These are phyloP conservation scores for Pleurotus pulmonarius DNA, from an alignment of 768 basidiomycete species.

Conservation along the genomic window DNA sequence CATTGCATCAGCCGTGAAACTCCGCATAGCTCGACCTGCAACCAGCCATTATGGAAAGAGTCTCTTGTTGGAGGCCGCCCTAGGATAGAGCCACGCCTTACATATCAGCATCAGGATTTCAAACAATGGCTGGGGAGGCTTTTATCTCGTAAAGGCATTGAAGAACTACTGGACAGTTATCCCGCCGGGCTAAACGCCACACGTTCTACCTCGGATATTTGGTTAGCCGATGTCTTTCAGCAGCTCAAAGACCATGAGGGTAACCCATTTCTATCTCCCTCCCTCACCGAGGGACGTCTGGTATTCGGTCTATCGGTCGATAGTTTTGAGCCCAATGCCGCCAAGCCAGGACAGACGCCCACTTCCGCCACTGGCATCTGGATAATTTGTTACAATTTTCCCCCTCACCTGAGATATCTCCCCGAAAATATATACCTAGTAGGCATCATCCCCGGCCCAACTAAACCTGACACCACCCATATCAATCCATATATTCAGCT, in stretches of 20 bases:
- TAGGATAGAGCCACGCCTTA: neutral
- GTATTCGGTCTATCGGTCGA: neutral
- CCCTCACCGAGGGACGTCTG: neutral
- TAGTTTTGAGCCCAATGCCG: neutral
- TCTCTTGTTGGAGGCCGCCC: conserved; percentile 1
- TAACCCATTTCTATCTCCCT: neutral
- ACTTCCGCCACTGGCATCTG: neutral
- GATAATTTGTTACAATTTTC: conserved; percentile 3
- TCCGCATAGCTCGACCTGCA: neutral
- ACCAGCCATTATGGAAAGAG: neutral
- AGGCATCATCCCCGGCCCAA: conserved; percentile 4
- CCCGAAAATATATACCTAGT: conserved; percentile 5
- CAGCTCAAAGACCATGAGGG: neutral
- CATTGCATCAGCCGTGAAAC: neutral
- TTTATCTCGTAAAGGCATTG: neutral
- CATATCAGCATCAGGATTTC: neutral
- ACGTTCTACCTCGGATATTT: neutral
- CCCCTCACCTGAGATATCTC: neutral
- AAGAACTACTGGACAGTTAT: neutral
- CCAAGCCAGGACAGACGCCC: neutral
- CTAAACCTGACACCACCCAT: neutral
- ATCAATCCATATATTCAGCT: neutral
- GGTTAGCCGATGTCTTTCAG: neutral
- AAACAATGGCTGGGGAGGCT: conserved; percentile 2
- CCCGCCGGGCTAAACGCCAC: neutral